Base-by-base conservation (phyloP, 2,329 filamentous ascomycete genomes). In the Claviceps sp. region DNA sequence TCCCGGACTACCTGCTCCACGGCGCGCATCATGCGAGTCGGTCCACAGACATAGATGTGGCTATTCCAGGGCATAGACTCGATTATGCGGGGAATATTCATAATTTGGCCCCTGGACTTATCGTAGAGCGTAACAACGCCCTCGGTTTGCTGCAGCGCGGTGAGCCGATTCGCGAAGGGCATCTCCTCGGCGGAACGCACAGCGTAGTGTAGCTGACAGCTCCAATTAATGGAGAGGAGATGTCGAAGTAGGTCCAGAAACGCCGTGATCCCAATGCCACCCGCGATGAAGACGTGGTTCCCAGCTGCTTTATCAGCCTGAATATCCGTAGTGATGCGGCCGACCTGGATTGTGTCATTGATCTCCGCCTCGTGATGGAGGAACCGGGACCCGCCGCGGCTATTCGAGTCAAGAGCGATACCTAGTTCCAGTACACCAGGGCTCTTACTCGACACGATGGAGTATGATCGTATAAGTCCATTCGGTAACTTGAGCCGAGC, bases 201-300 rank as follows among this genome's bases (percentile, higher is more conserved):
- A 0, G 75, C 79, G 54, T 80, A 83, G 64, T 85, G 81, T 42
- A 85, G 63, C 22, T 70, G 67, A 40, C 72, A 73, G 52, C 73
- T 72, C 61, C 66, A 75, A 58, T 79, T 70, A 54, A 76, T 74
- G 4, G 58, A 36, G 16, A 65, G 60, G 54, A 72, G 71, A 1
- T 34, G 50, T 48, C 74, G 64, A 3, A 78, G 60, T 24, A 79
- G 66, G 1, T 68, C 59, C 8, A 85, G 59, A 56, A 85, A 85
- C 0, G 82, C 82, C 1, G 82, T 85, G 55, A 85, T 76, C 0
- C 82, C 82, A 34, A 85, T 79, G 0, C 82, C 82, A 9, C 78
- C 82, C 0, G 73, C 79, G 34, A 86, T 75, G 58, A 84, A 78
- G 41, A 85, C 69, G 56, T 84, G 81, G 48, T 76, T 70, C 56